Conservation (phyloP, 495 filamentous ascomycete genomes). For the Parathielavia appendiculata region DNA sequence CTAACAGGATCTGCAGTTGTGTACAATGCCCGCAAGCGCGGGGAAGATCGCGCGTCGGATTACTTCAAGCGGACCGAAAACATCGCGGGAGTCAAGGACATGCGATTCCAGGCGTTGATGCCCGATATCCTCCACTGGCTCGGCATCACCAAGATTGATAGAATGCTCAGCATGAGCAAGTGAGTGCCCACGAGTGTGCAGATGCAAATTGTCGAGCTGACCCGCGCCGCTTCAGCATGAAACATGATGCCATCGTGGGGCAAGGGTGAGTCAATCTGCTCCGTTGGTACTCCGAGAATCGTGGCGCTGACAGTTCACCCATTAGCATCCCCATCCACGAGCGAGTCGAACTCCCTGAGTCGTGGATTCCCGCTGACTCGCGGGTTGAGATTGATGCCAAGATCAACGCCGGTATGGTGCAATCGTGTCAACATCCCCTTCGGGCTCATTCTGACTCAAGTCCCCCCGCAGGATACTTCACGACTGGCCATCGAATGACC, state of each 20-base stretch:
- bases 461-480: constrained; percentile 57
- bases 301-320: constrained; percentile 7
- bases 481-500: constrained; percentile 86
- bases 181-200: constrained; percentile 39
- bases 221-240: constrained; percentile 60
- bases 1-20: constrained; percentile 55
- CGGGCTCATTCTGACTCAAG: constrained; percentile 11
- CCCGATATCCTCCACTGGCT: constrained; percentile 98
- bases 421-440: neutral
- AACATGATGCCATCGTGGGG: constrained; percentile 94
- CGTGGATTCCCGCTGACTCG: constrained; percentile 90
- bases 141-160: constrained; percentile 96
- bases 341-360: constrained; percentile 87
- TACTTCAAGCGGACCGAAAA: constrained; percentile 97
- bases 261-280: constrained; percentile 57
- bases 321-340: constrained; percentile 80
- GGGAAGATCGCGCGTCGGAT: constrained; percentile 84
- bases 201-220: constrained; percentile 10
- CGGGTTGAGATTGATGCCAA: constrained; percentile 98
- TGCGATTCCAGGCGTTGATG: constrained; percentile 99
- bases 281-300: constrained; percentile 15
- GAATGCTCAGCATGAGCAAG: constrained; percentile 99
- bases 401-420: constrained; percentile 85
- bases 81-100: constrained; percentile 94
- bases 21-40: constrained; percentile 89